Evolutionary conservation across 257 asterid genomes (phyloP), one percentile per base, ranked within the genome.

Genomic region (Solanum virginianum): DNA sequence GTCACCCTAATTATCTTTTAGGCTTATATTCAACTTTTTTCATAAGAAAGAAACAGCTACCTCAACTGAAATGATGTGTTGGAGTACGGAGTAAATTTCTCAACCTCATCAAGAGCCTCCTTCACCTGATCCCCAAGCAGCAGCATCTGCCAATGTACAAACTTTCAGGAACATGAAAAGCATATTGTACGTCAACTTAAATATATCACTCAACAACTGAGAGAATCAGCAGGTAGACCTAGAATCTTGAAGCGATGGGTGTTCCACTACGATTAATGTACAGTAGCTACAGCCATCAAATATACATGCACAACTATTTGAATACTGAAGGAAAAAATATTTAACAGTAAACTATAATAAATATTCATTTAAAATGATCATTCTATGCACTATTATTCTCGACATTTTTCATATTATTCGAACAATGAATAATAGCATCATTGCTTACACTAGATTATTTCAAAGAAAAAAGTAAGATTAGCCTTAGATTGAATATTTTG

Each of bases 111-210:
- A 87, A 94, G 89, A 87, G 98, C 98, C 90, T 94, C 94, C 32
- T 87, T 80, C 15, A 96, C 99, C 77, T 89, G 94, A 89, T 96
- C 98, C 91, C 99, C 99, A 17, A 92, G 94, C 87, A 96, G 90
- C 87, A 94, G 88, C 92, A 94, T 85, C 99, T 95, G 88, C 49
- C 62, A 53, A 79, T 26, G 17, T 17, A 29, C 26, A 26, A 16
- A 79, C 45, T 36, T 53, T 79, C 65, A 79, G 80, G 71, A 90
- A 80, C 68, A 85, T 51, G 70, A 71, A 65, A 86, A 85, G 49
- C 56, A 83, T 75, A 47, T 62, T 24, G 39, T 65, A 59, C 12
- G 18, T 70, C 18, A 39, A 70, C 53, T 39, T 8, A 79, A 57
- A 75, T 49, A 47, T 53, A 77, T 51, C 47, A 49, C 24, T 77